Evolutionary conservation across 83 land plant genomes (phyloP).

Genomic region (Isoetes engelmannii): DNA sequence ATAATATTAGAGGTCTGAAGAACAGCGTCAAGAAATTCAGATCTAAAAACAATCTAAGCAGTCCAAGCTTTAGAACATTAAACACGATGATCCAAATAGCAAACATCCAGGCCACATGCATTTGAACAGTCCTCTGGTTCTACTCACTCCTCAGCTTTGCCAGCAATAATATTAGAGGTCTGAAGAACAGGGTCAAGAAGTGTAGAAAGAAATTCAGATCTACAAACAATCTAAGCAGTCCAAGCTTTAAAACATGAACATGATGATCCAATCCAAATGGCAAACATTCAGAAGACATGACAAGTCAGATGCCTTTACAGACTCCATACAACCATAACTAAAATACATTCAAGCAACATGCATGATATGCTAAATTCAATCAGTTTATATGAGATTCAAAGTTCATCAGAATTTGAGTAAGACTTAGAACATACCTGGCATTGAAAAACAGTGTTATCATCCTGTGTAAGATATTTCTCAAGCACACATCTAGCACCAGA

Average conservation of each 20-base stretch:
- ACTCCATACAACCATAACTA: no score
- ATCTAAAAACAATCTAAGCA: no score
- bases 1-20: slow-evolving; percentile 44
- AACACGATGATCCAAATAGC: no score
- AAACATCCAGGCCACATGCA: slow-evolving; percentile 61
- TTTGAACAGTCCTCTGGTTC: slow-evolving; percentile 53
- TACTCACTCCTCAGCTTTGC: slow-evolving; percentile 38
- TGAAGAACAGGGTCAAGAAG: not conserved
- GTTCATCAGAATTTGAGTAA: not conserved
- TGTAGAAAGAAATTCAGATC: not conserved
- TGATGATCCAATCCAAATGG: no score
- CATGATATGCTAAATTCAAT: no score
- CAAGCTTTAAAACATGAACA: no score
- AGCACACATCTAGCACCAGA: slow-evolving; percentile 51
- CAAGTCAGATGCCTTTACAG: no score
- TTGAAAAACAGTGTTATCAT: slow-evolving; percentile 9
- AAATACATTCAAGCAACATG: no score
- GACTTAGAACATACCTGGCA: slow-evolving; percentile 25
- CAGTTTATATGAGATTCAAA: no score
- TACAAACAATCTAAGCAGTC: not conserved
- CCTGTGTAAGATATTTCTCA: slow-evolving; percentile 29
- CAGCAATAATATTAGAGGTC: slow-evolving; percentile 51
- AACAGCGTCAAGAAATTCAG: not conserved
- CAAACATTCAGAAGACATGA: no score
- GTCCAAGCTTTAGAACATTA: no score